Percentiles rank a stretch among this genome's conserved stretches.
Evolutionary conservation across 108 stramenopile genomes (phyloP).

Genomic region (Skeletonema grethae): DNA sequence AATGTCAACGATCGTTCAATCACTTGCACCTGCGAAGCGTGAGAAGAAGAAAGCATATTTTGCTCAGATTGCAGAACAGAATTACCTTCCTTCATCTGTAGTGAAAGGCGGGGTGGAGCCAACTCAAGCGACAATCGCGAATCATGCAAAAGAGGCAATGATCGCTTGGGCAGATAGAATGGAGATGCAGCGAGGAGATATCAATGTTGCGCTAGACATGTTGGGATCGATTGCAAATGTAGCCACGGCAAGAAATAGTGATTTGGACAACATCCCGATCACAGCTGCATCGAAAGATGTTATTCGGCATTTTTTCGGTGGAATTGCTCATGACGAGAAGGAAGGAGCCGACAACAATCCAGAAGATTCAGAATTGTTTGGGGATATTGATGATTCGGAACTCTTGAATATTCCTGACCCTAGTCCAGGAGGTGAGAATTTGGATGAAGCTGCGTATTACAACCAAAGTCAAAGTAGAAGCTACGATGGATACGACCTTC

Average conservation of each 20-base stretch:
- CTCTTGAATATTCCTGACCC: conserved; percentile 19
- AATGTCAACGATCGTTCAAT: conserved; percentile 37
- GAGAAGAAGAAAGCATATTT: conserved; percentile 46
- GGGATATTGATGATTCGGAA: conserved; percentile 29
- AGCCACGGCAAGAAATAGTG: conserved; percentile 33
- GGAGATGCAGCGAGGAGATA: conserved; percentile 54
- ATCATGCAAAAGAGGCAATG: conserved; percentile 47
- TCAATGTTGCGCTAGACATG: conserved; percentile 51
- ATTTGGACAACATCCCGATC: conserved; percentile 51
- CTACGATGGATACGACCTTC: neutral
- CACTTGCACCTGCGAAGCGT: conserved; percentile 49
- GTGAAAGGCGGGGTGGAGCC: conserved; percentile 13
- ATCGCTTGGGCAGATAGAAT: conserved; percentile 45
- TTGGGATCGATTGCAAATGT: conserved; percentile 46
- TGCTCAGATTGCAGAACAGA: conserved; percentile 32
- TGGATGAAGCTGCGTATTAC: neutral
- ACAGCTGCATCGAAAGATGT: conserved; percentile 47
- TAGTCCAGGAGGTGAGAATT: neutral
- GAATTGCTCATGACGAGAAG: neutral
- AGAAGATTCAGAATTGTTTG: conserved; percentile 2
- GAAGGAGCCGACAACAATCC: neutral
- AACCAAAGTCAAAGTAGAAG: neutral
- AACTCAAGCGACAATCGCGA: conserved; percentile 35
- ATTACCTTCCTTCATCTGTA: conserved; percentile 30
- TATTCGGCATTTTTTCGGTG: conserved; percentile 32